Conservation (phyloP, 352 stramenopile genomes). For the Elongisporangium prolatum region DNA sequence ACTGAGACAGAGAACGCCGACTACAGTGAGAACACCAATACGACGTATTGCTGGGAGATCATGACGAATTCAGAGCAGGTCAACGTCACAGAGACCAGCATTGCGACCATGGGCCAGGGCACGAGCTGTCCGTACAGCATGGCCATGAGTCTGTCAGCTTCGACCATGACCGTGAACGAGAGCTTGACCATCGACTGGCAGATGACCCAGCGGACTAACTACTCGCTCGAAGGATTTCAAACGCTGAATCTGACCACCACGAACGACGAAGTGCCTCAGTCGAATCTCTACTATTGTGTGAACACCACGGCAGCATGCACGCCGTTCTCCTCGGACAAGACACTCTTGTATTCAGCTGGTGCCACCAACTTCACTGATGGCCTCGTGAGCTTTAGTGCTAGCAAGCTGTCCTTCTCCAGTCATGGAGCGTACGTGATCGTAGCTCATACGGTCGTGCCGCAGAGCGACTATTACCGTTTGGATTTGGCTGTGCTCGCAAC, state of each 20-base stretch:
- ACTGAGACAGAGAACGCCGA: constrained; percentile 15
- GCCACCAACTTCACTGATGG: constrained; percentile 32
- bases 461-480: constrained; percentile 32
- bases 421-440: constrained; percentile 47
- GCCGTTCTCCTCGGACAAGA: constrained; percentile 34
- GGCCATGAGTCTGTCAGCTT: constrained; percentile 22
- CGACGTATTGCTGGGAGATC: constrained; percentile 47
- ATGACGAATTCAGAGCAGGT: constrained; percentile 18
- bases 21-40: constrained; percentile 19
- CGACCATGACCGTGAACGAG: constrained; percentile 11
- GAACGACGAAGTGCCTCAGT: constrained; percentile 31
- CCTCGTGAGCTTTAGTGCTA: constrained; percentile 11
- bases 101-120: constrained; percentile 26
- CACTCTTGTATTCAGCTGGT: constrained; percentile 19
- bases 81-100: constrained; percentile 18
- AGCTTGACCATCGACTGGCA: constrained; percentile 23
- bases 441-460: constrained; percentile 36
- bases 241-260: constrained; percentile 28
- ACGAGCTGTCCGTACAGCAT: constrained; percentile 41
- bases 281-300: constrained; percentile 39
- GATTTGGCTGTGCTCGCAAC: constrained; percentile 36
- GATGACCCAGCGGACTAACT: constrained; percentile 18
- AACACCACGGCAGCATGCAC: constrained; percentile 26
- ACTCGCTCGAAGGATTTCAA: constrained; percentile 13
- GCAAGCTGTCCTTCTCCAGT: constrained; percentile 25